Evolutionary conservation across 2,329 filamentous ascomycete genomes (phyloP).

Genomic region (Pyrenochaeta sp.): DNA sequence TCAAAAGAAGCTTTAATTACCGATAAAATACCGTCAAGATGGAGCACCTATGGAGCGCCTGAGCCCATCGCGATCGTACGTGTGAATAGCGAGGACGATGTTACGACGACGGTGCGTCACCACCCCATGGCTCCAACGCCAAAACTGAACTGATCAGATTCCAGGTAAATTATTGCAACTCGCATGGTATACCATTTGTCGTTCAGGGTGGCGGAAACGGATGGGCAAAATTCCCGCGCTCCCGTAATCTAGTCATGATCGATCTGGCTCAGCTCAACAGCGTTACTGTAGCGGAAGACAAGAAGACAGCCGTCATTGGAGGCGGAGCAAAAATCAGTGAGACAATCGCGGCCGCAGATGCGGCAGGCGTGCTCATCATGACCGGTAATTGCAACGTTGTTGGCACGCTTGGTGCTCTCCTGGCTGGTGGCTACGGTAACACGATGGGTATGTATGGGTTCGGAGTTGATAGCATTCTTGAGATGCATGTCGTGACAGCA

Average conservation of each 20-base stretch:
- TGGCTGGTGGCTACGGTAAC: constrained; percentile 65
- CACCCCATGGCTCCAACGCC: too few relatives aligned
- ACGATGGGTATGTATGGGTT: constrained; percentile 63
- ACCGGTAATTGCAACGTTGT: constrained; percentile 38
- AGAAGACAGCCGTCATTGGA: constrained; percentile 21
- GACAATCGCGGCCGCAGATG: constrained; percentile 46
- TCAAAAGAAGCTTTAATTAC: neutral
- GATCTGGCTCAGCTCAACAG: constrained; percentile 27
- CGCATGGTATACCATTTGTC: constrained; percentile 18
- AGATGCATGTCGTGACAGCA: constrained; percentile 25
- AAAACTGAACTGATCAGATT: neutral
- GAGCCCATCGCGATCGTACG: neutral
- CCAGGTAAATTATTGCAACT: constrained; percentile 19
- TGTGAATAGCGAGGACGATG: neutral
- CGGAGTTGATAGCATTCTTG: constrained; percentile 57
- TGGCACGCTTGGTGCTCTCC: constrained; percentile 26
- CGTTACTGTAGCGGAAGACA: constrained; percentile 23
- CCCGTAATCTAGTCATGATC: constrained; percentile 25
- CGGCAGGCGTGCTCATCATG: constrained; percentile 28
- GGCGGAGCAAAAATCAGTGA: constrained; percentile 44
- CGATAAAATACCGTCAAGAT: neutral
- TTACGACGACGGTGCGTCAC: neutral
- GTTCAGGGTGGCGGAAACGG: constrained; percentile 31
- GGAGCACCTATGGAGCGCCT: neutral
- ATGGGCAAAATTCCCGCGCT: constrained; percentile 21